Conservation (phyloP, 768 basidiomycete genomes). For the Nevesoporus exiguus region DNA sequence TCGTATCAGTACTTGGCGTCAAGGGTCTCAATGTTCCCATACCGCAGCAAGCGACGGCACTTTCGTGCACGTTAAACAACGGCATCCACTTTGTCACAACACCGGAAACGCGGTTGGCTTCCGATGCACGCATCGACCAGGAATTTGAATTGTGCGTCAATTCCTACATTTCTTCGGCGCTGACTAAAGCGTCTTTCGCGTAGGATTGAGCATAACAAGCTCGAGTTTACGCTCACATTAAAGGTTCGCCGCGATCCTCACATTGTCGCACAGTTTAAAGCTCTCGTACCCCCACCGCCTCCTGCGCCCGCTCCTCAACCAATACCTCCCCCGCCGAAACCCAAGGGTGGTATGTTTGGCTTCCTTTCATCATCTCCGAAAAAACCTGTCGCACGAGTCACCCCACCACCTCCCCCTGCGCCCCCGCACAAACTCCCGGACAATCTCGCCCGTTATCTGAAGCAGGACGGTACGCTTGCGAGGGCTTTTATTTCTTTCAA, state of each 20-base stretch:
- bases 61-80: constrained; percentile 91
- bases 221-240: constrained; percentile 89
- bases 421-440: constrained; percentile 52
- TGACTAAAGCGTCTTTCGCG: not conserved
- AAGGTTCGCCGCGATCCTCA: constrained; percentile 87
- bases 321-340: constrained; percentile 48
- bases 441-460: constrained; percentile 79
- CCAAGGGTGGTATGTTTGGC: constrained; percentile 63
- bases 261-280: constrained; percentile 73
- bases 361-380: constrained; percentile 74
- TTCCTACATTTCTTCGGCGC: not conserved
- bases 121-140: constrained; percentile 69
- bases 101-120: constrained; percentile 62
- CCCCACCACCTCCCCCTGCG: constrained; percentile 33
- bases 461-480: constrained; percentile 83
- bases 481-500: constrained; percentile 88
- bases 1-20: constrained; percentile 63
- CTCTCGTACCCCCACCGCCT: constrained; percentile 49
- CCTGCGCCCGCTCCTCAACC: constrained; percentile 35
- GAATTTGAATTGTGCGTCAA: constrained; percentile 83
- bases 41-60: constrained; percentile 66
- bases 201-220: constrained; percentile 90
- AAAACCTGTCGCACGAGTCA: constrained; percentile 54
- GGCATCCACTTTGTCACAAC: constrained; percentile 96
- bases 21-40: constrained; percentile 74